phyloP scores from a whole-genome alignment of 2,329 filamentous ascomycete genomes.

The Achaetomium macrosporum region DNA sequence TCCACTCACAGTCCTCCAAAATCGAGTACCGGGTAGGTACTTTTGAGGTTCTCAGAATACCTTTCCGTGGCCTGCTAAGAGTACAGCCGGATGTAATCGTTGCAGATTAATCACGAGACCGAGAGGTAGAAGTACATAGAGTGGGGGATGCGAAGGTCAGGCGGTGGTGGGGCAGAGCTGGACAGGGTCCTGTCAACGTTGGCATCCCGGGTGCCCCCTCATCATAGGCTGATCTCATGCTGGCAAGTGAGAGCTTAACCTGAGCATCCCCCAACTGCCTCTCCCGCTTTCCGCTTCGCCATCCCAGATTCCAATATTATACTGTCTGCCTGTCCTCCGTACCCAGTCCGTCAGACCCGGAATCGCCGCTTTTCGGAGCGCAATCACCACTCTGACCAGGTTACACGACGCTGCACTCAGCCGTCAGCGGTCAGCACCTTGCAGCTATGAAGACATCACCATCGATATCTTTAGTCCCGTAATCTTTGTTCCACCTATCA shows the following conservation, averaged over 20 bases:
- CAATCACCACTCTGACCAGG: too few relatives aligned
- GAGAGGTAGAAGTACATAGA: background rate
- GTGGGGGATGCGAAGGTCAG: background rate
- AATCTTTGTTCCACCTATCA: background rate
- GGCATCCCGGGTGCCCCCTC: conserved; percentile 10
- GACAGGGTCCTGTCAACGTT: background rate
- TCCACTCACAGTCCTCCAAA: background rate
- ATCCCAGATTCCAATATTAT: background rate
- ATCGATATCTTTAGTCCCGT: conserved; percentile 1
- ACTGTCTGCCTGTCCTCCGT: background rate
- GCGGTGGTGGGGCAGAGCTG: conserved; percentile 1
- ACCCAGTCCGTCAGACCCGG: too few relatives aligned
- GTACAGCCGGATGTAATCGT: background rate
- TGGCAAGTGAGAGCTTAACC: conserved; percentile 7
- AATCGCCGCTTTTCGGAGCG: too few relatives aligned
- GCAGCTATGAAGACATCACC: too few relatives aligned
- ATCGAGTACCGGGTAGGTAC: too few relatives aligned
- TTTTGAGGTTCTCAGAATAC: too few relatives aligned
- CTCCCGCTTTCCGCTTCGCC: too few relatives aligned
- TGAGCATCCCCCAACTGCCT: background rate
- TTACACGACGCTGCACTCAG: too few relatives aligned
- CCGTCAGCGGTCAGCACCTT: too few relatives aligned
- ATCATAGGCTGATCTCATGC: conserved; percentile 6
- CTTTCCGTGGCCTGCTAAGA: too few relatives aligned
- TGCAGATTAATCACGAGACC: background rate